Evolutionary conservation across 805 yeast species (phyloP).

Genomic region (Debaryomyces prosopidis): DNA sequence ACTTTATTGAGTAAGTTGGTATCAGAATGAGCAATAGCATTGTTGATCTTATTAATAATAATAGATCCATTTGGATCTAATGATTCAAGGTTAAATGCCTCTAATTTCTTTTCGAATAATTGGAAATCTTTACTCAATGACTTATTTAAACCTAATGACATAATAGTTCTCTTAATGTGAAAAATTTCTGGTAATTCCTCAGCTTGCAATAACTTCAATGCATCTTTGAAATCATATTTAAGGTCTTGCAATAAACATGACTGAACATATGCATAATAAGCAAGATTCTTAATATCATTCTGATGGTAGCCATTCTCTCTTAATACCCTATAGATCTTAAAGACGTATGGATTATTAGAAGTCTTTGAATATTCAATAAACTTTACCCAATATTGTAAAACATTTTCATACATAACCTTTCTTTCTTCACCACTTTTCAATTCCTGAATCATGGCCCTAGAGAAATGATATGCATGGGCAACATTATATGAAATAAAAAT

Average conservation of each 20-base stretch:
- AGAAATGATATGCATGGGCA: conserved; percentile 36
- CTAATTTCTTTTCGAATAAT: conserved; percentile 6
- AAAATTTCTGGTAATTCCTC: conserved; percentile 20
- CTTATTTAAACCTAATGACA: conserved; percentile 2
- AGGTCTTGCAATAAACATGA: conserved; percentile 24
- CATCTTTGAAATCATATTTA: conserved; percentile 23
- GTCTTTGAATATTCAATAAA: conserved; percentile 26
- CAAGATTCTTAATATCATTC: conserved; percentile 20
- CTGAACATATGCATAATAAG: conserved; percentile 35
- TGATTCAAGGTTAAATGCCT: conserved; percentile 14
- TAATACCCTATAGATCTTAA: conserved; percentile 6
- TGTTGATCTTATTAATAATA: conserved; percentile 22
- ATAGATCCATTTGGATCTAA: conserved; percentile 36
- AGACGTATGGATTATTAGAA: conserved; percentile 4
- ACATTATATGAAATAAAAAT: conserved; percentile 27
- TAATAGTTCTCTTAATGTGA: conserved; percentile 18
- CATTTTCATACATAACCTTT: conserved; percentile 18
- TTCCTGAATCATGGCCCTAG: conserved; percentile 17
- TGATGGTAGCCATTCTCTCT: conserved; percentile 6
- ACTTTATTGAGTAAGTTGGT: conserved; percentile 16
- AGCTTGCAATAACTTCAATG: conserved; percentile 26
- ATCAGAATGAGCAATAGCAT: conserved; percentile 18
- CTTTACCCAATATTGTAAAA: conserved; percentile 35
- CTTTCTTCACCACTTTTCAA: conserved; percentile 14
- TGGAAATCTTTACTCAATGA: conserved; percentile 5